These are phyloP conservation scores for Trifolium fragiferum DNA, from an alignment of 306 rosid species.

Conservation along the genomic window DNA sequence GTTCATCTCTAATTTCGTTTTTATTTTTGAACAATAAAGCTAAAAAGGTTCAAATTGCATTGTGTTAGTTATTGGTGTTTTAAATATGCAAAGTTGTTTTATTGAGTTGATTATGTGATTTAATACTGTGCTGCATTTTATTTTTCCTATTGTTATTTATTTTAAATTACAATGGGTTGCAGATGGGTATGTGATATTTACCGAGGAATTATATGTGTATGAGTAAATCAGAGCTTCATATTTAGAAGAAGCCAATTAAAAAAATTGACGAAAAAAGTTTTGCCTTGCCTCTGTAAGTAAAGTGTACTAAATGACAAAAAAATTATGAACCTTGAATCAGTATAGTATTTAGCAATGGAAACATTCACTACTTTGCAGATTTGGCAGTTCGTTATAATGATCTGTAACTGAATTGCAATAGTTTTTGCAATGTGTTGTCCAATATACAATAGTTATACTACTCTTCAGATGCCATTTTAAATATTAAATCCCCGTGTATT, in stretches of 20 bases:
- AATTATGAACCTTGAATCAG: neutral
- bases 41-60: constrained; percentile 5
- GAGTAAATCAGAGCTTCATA: constrained; percentile 7
- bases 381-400: neutral
- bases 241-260: neutral
- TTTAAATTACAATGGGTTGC: constrained; percentile 1
- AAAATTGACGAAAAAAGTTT: constrained; percentile 15
- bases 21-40: neutral
- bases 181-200: neutral
- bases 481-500: constrained; percentile 1
- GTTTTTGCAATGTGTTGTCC: neutral
- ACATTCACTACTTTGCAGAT: constrained; percentile 12
- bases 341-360: neutral
- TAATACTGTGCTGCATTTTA: neutral
- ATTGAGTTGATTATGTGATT: constrained; percentile 25
- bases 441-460: neutral
- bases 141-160: neutral
- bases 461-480: neutral
- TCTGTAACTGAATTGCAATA: constrained; percentile 21
- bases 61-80: constrained; percentile 1
- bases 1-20: neutral
- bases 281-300: constrained; percentile 19
- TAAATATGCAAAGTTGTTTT: constrained; percentile 13
- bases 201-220: neutral
- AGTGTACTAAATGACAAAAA: neutral